Conservation (phyloP, 441 rosid genomes). For the Corymbia calophylla region DNA sequence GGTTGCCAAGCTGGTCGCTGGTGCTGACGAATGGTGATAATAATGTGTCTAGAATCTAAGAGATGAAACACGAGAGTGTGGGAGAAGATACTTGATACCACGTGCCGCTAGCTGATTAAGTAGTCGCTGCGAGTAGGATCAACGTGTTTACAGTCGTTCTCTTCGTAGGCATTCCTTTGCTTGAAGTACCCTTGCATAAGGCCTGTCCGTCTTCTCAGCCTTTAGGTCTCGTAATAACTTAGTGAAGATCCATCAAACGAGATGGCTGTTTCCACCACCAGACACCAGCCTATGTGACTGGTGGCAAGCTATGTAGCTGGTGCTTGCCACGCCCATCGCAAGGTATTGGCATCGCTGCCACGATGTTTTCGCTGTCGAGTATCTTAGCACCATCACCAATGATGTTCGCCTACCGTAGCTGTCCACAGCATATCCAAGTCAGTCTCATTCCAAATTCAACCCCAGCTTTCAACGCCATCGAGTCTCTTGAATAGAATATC, state of each 20-base stretch:
- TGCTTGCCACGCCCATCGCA: background rate
- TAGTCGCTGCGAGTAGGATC: background rate
- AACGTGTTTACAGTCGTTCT: background rate
- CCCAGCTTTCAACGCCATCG: background rate
- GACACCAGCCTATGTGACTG: background rate
- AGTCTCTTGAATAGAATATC: background rate
- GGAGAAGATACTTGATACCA: background rate
- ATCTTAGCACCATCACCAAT: background rate
- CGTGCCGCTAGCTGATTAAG: background rate
- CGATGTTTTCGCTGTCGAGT: background rate
- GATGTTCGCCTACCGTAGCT: background rate
- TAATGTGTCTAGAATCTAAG: background rate
- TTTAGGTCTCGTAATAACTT: background rate
- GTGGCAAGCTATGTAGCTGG: background rate
- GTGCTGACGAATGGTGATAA: background rate
- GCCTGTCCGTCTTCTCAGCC: background rate
- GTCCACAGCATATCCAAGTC: background rate
- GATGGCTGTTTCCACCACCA: background rate
- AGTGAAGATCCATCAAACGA: background rate
- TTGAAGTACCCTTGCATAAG: background rate
- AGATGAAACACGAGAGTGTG: background rate
- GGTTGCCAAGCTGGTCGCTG: background rate
- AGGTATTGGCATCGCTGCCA: background rate
- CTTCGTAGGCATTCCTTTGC: background rate
- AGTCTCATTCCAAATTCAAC: background rate